Percentiles rank a stretch among this genome's conserved stretches.
These are phyloP conservation scores for Vigna radiata DNA, from an alignment of 306 rosid genomes.

Conservation along the genomic window DNA sequence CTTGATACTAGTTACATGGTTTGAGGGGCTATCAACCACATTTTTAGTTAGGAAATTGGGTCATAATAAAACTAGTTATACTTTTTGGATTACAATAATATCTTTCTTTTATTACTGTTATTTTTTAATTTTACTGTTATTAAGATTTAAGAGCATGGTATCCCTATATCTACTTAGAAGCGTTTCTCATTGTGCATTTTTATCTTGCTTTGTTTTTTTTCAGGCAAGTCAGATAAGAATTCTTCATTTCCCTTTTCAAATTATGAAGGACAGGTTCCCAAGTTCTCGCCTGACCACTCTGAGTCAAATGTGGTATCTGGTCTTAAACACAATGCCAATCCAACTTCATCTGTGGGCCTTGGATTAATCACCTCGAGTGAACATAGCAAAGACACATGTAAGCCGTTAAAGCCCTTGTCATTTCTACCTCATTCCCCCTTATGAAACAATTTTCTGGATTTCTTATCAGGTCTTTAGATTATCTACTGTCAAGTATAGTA, in stretches of 20 bases:
- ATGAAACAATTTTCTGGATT: conserved; percentile 22
- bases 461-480: background rate
- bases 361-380: conserved; percentile 27
- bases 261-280: conserved; percentile 17
- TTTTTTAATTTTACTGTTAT: background rate
- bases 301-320: conserved; percentile 44
- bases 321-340: conserved; percentile 39
- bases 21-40: background rate
- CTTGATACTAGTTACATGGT: background rate
- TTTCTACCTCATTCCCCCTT: background rate
- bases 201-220: conserved; percentile 16
- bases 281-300: conserved; percentile 36
- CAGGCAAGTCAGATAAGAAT: conserved; percentile 56
- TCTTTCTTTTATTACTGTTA: conserved; percentile 4
- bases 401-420: background rate
- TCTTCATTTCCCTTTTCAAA: conserved; percentile 40
- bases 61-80: background rate
- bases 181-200: background rate
- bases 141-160: conserved; percentile 18
- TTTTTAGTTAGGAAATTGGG: background rate
- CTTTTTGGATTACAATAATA: background rate
- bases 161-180: conserved; percentile 6
- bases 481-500: conserved; percentile 21
- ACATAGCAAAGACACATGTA: conserved; percentile 37
- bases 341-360: conserved; percentile 9